These are phyloP conservation scores for Melaleuca alternifolia DNA, from an alignment of 345 rosid species.

Conservation along the genomic window DNA sequence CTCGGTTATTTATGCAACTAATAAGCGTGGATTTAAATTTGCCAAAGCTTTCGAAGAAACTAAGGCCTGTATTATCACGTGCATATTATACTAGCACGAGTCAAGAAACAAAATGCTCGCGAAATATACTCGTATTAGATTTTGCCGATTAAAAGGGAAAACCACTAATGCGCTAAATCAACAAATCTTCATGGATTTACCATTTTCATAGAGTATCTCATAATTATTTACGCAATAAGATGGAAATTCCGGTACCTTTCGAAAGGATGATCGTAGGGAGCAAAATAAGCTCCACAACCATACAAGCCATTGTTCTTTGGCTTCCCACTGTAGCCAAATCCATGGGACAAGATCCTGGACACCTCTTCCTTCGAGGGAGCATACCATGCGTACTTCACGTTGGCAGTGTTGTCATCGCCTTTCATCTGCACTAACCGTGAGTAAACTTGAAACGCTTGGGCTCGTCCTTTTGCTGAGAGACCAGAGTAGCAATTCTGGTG, in stretches of 20 bases:
- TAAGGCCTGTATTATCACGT: background rate
- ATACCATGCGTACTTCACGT: constrained; percentile 63
- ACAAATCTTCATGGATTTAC: background rate
- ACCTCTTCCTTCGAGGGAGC: constrained; percentile 33
- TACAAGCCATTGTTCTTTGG: constrained; percentile 24
- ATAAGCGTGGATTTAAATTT: background rate
- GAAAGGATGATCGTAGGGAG: constrained; percentile 46
- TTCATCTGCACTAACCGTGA: constrained; percentile 38
- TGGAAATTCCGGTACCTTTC: constrained; percentile 33
- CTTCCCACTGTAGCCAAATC: constrained; percentile 34
- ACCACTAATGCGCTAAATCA: background rate
- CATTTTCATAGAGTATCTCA: background rate
- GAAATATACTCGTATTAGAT: background rate
- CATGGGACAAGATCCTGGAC: constrained; percentile 35
- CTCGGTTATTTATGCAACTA: background rate
- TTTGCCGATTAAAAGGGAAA: background rate
- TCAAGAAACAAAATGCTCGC: background rate
- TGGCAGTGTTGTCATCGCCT: constrained; percentile 36
- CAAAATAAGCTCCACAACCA: constrained; percentile 56
- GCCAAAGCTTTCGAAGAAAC: background rate
- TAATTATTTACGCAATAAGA: background rate
- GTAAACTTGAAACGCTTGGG: constrained; percentile 44
- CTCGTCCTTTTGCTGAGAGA: constrained; percentile 32
- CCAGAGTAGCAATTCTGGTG: constrained; percentile 27
- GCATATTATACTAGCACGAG: background rate